phyloP scores from a whole-genome alignment of 306 rosid species.

The Cicer arietinum region DNA sequence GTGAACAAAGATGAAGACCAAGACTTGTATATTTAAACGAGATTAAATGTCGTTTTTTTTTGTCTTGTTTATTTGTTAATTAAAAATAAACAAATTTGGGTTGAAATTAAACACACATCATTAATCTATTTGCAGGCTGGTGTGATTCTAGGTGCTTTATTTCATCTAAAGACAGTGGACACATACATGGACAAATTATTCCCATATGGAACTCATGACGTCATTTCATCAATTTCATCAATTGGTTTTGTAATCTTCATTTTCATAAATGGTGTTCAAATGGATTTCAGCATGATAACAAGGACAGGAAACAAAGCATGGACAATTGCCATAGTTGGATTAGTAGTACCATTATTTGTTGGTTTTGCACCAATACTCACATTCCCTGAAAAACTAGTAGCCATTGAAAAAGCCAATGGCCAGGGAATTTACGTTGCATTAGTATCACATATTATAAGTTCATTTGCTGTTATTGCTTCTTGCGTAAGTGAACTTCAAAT shows the following conservation, averaged over 20 bases:
- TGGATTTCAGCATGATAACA: conserved; percentile 57
- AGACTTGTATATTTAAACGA: too few species aligned
- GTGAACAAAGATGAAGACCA: too few species aligned
- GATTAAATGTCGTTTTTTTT: too few species aligned
- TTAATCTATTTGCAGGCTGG: conserved; percentile 54
- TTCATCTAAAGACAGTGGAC: background rate
- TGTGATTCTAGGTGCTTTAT: conserved; percentile 44
- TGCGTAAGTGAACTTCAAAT: conserved; percentile 53
- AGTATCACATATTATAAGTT: conserved; percentile 28
- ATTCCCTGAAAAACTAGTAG: background rate
- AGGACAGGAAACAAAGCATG: conserved; percentile 57
- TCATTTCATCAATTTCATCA: conserved; percentile 44
- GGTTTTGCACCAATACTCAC: background rate
- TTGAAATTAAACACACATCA: background rate
- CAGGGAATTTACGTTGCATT: background rate
- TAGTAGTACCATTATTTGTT: background rate
- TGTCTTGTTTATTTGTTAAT: too few species aligned
- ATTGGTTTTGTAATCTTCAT: conserved; percentile 49
- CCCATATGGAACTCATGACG: conserved; percentile 50
- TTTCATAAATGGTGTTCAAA: conserved; percentile 61
- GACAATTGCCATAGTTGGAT: conserved; percentile 40
- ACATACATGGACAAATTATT: conserved; percentile 27
- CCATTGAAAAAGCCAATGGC: background rate
- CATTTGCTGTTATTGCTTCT: conserved; percentile 49
- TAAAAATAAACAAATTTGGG: background rate